A percentile compares a stretch with the other conserved stretches of the same genome.
These are phyloP conservation scores for Avena insularis DNA, from an alignment of 176 grass and related monocot genomes.

Conservation along the genomic window DNA sequence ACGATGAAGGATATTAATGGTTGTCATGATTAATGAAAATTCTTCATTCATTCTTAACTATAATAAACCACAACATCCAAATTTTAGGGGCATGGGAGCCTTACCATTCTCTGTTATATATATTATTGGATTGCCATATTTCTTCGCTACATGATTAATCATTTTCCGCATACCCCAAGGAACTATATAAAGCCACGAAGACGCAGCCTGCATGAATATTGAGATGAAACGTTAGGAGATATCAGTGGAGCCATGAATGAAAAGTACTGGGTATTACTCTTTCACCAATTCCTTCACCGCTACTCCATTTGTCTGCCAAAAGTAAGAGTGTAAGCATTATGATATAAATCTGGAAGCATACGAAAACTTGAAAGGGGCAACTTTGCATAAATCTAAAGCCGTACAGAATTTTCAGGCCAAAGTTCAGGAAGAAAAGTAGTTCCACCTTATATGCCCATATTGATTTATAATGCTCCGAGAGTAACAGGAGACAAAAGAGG, in stretches of 20 bases:
- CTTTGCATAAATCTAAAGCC: constrained; percentile 1
- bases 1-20: neutral
- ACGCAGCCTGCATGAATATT: constrained; percentile 82
- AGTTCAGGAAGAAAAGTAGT: constrained; percentile 9
- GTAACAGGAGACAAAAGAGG: neutral
- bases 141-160: constrained; percentile 75
- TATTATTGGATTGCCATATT: constrained; percentile 70
- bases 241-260: constrained; percentile 2
- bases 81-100: constrained; percentile 28
- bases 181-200: constrained; percentile 92
- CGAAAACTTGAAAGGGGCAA: neutral
- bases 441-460: neutral
- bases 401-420: neutral
- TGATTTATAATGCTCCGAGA: neutral
- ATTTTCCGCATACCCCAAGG: constrained; percentile 88
- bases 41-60: neutral
- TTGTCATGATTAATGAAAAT: neutral
- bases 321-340: constrained; percentile 43
- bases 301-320: constrained; percentile 68
- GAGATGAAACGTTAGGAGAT: constrained; percentile 27
- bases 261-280: constrained; percentile 60
- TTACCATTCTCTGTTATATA: constrained; percentile 97
- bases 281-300: constrained; percentile 86
- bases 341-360: neutral
- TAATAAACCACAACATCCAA: neutral